Conservation (phyloP, 2,329 filamentous ascomycete species). For the Neonectria coccinea region DNA sequence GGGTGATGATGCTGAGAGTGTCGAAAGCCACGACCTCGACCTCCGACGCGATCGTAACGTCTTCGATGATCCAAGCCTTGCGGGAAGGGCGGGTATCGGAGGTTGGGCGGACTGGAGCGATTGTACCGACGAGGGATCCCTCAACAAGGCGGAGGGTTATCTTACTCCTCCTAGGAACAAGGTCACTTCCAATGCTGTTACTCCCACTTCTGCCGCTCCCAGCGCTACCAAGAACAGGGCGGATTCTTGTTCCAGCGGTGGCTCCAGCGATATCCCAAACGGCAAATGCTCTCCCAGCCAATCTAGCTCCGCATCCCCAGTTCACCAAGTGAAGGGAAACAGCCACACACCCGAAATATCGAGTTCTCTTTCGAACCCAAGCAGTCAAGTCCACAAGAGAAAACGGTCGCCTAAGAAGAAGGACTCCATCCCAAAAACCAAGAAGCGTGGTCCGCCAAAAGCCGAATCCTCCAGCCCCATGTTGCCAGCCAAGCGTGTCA, state of each 20-base stretch:
- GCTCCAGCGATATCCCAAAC: neutral
- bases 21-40: neutral
- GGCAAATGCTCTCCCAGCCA: neutral
- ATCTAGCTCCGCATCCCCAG: neutral
- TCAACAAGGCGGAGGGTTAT: neutral
- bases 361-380: neutral
- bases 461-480: neutral
- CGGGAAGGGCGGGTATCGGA: neutral
- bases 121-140: neutral
- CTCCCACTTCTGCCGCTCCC: neutral
- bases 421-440: neutral
- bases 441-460: neutral
- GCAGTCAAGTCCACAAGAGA: neutral
- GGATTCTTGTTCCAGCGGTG: neutral
- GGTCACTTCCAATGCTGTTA: neutral
- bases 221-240: neutral
- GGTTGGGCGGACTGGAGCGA: neutral
- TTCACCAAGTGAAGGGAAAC: neutral
- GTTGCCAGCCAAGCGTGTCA: neutral
- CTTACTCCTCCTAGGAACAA: neutral
- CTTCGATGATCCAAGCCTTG: neutral
- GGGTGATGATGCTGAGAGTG: no score
- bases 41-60: neutral
- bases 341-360: neutral
- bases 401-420: conserved; percentile 4